Evolutionary conservation across 805 yeast genomes (phyloP).

Genomic region (Tetrapisispora namnaoensis): DNA sequence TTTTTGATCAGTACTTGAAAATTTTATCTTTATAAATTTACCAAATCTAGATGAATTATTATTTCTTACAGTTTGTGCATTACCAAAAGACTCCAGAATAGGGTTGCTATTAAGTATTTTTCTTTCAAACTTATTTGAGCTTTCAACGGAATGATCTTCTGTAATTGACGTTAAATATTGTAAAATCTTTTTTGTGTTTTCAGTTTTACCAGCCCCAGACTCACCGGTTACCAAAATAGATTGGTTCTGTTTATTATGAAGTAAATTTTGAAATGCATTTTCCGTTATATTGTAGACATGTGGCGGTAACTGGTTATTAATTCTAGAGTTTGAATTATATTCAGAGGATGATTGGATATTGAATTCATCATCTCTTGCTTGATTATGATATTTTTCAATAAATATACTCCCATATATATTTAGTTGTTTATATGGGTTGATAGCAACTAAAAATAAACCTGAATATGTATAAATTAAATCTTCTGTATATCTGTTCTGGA

Average conservation of each 20-base stretch:
- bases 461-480: constrained; percentile 88
- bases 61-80: constrained; percentile 89
- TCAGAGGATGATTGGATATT: not conserved
- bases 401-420: constrained; percentile 58
- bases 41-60: constrained; percentile 96
- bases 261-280: constrained; percentile 67
- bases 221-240: constrained; percentile 96
- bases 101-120: constrained; percentile 92
- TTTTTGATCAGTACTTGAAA: constrained; percentile 34
- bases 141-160: constrained; percentile 14
- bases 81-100: constrained; percentile 90
- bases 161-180: constrained; percentile 83
- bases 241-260: constrained; percentile 65
- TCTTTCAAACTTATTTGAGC: constrained; percentile 51
- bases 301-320: constrained; percentile 34
- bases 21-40: constrained; percentile 82
- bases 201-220: constrained; percentile 98
- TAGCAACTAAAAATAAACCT: constrained; percentile 89
- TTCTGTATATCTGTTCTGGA: constrained; percentile 63
- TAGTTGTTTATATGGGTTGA: constrained; percentile 73
- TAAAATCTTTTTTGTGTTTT: constrained; percentile 88
- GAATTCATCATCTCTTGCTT: not conserved
- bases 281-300: constrained; percentile 90
- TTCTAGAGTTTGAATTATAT: not conserved
- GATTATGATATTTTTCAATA: constrained; percentile 48